A percentile compares a stretch with the other conserved stretches of the same genome.
phyloP scores from a whole-genome alignment of 306 rosid species.

The Casuarina glauca region DNA sequence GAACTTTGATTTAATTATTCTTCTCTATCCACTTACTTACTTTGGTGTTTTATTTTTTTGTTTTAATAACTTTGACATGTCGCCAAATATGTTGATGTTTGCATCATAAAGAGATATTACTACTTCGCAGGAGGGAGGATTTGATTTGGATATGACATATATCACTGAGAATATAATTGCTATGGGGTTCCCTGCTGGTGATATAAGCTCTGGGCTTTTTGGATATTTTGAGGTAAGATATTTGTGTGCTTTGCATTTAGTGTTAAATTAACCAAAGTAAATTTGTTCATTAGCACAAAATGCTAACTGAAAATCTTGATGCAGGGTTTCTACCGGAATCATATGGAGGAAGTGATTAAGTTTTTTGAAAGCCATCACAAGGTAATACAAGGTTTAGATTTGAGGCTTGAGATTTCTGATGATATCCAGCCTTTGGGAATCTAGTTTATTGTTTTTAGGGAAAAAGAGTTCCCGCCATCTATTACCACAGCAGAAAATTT shows the following conservation, averaged over 20 bases:
- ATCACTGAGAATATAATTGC: conserved; percentile 89
- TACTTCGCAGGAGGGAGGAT: conserved; percentile 71
- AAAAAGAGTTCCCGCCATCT: not conserved
- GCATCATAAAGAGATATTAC: conserved; percentile 6
- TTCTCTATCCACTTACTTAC: not conserved
- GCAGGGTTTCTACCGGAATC: conserved; percentile 95
- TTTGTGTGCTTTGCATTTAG: conserved; percentile 21
- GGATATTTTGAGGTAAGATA: conserved; percentile 83
- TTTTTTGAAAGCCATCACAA: conserved; percentile 85
- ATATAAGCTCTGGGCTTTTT: conserved; percentile 80
- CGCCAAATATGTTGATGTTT: not conserved
- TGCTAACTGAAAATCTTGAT: conserved; percentile 36
- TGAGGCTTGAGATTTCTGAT: conserved; percentile 10
- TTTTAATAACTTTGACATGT: not conserved
- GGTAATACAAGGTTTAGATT: conserved; percentile 40
- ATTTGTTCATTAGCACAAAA: conserved; percentile 22
- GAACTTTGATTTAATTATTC: not conserved
- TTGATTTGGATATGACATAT: conserved; percentile 89
- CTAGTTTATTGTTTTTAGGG: not conserved
- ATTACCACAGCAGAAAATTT: not conserved
- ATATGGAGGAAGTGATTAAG: conserved; percentile 91
- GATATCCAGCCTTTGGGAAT: not conserved
- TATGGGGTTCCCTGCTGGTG: conserved; percentile 97
- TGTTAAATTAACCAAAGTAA: conserved; percentile 23
- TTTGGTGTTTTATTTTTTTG: not conserved